Base-by-base conservation (phyloP, 352 stramenopile genomes). In the Phytophthora tubulina region DNA sequence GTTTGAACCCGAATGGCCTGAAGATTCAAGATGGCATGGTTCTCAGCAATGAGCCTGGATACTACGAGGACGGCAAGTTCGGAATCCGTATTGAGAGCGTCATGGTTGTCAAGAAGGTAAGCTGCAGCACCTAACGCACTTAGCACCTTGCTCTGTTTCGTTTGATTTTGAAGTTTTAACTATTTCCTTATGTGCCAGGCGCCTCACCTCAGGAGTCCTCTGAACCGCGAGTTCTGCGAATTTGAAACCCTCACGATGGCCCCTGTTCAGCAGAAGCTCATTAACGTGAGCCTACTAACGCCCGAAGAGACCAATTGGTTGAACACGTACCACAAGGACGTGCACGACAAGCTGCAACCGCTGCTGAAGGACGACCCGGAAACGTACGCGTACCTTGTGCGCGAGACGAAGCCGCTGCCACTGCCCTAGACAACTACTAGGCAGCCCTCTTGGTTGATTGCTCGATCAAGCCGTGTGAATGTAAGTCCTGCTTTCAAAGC, bases 41-140 rank as follows among this genome's bases (percentile, higher is more conserved):
- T 41, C 85, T 99, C 38, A 99, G 91, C 61, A 99, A 99, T 75
- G 98, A 96, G 72, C 98, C 98, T 39, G 98, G 98, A 4, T 99
- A 99, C 78, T 99, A 99, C 72, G 94, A 99, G 69, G 88, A 98
- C 68, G 97, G 97, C 42, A 90, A 97, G 46, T 99, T 99, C 85
- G 98, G 98, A 38, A 99, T 99, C 70, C 96, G 98, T 60, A 99
- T 99, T 64, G 98, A 99, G 78, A 99, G 99, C 70, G 81, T 99
- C 15, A 82, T 99, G 67, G 89, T 99, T 67, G 94, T 94, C 60
- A 90, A 97, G 71, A 95, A 98, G 77, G 94, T 96, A 21, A 72
- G 85, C 60, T 44, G 11, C 21, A 48, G 8, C 2, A 32, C 0
- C 33, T 50, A 14, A 35, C 17, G 13, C 48, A 39, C 30, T 31